Evolutionary conservation across 2,329 filamentous ascomycete species (phyloP), one percentile per base, ranked within the genome.

Genomic region (Colletotrichum tamarilloi): DNA sequence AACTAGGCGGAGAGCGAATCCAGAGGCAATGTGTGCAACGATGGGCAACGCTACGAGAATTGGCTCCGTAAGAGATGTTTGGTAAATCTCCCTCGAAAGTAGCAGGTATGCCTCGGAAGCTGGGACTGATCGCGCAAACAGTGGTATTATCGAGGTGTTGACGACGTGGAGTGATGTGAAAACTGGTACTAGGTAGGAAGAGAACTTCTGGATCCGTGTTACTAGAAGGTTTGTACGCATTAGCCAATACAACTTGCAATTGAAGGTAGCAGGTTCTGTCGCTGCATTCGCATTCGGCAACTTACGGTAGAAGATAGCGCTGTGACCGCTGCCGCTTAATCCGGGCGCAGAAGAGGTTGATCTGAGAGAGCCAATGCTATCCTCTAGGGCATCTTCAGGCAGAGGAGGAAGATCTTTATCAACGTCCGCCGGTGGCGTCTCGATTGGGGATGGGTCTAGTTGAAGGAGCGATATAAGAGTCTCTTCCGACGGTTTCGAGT

Each of bases 1-100:
- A 75, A 96, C 87, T 5, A 97, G 86, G 16, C 97, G 93, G 57
- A 98, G 85, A 0, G 90, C 91, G 6, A 98, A 80, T 46, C 96
- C 95, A 0, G 94, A 93, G 16, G 89, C 87, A 56, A 98, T 86
- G 81, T 98, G 96, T 2, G 92, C 89, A 71, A 92, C 81, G 26
- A 97, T 85, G 2, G 96, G 95, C 2, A 95, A 82, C 56, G 88
- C 91, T 73, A 98, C 90, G 74, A 98, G 87, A 24, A 97, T 84
- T 4, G 95, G 94, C 80, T 98, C 95, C 64, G 93, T 88, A 19
- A 94, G 85, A 2, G 92, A 88, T 1, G 94, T 95, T 82, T 98
- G 96, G 85, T 98, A 98, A 82, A 97, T 92, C 62, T 97, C 95
- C 74, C 96, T 91, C 32, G 95, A 95, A 82, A 98, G 94, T 76